Evolutionary conservation across 2,329 filamentous ascomycete species (phyloP), one percentile per base, ranked within the genome.

Genomic region (Aspergillus melleus): DNA sequence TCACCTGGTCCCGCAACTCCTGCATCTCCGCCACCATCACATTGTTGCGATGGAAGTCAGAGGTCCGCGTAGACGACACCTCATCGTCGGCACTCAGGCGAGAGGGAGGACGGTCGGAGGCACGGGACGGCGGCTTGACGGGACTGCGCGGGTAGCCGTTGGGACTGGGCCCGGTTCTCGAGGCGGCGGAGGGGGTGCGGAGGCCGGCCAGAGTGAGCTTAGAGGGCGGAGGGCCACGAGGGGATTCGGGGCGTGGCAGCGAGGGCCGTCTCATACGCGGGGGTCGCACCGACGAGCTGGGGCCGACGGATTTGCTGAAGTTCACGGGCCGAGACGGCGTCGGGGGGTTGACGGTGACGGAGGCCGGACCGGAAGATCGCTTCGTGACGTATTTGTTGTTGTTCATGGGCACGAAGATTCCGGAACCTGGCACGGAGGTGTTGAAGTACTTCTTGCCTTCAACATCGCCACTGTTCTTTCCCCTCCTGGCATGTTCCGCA

Each of bases 381-480:
- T 88, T 75, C 85, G 90, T 71, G 84, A 79, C 74, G 62, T 77
- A 78, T 64, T 77, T 83, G 36, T 91, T 91, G 74, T 96, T 95
- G 74, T 88, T 86, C 16, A 95, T 80, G 3, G 95, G 95, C 14
- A 99, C 84, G 73, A 99, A 99, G 70, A 99, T 98, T 61, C 95
- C 95, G 2, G 95, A 88, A 62, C 92, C 92, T 0, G 91, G 86
- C 22, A 88, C 79, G 3, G 84, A 84, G 11, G 95, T 96, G 39
- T 82, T 83, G 75, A 99, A 99, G 78, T 99, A 99, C 58, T 80
- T 81, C 60, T 80, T 81, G 46, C 94, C 95, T 68, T 98, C 94
- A 57, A 98, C 95, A 75, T 96, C 93, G 64, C 95, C 95, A 70
- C 86, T 96, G 73, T 99, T 99, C 82, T 99, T 99, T 36, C 95